Conservation (phyloP, 495 filamentous ascomycete genomes). For the Aspergillus cristatus region DNA sequence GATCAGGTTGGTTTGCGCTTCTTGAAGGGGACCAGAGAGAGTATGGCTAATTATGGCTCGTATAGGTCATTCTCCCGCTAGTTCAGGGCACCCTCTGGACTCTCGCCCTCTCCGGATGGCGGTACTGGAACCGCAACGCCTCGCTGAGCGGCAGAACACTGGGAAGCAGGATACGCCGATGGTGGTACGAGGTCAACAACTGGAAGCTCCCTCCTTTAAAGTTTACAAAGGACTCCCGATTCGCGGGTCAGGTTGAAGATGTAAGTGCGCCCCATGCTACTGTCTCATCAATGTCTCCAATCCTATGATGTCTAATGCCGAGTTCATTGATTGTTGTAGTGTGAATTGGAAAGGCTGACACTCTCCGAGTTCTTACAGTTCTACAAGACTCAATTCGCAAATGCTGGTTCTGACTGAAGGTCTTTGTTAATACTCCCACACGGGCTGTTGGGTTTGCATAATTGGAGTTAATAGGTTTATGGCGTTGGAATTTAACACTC, state of each 20-base stretch:
- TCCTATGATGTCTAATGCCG: too few relatives aligned
- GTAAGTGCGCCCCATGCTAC: conserved; percentile 35
- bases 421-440: neutral
- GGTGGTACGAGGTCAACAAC: conserved; percentile 90
- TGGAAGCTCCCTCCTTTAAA: conserved; percentile 52
- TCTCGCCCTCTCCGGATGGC: conserved; percentile 70
- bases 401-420: conserved; percentile 25
- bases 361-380: conserved; percentile 35
- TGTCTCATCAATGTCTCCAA: neutral
- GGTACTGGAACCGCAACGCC: conserved; percentile 68
- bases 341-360: conserved; percentile 17
- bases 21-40: neutral
- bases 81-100: conserved; percentile 79
- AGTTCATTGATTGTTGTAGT: neutral
- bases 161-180: conserved; percentile 64
- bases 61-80: conserved; percentile 70
- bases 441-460: conserved; percentile 2
- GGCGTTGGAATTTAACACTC: too few relatives aligned
- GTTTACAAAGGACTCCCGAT: conserved; percentile 15
- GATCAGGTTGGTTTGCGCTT: conserved; percentile 60
- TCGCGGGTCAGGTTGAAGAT: conserved; percentile 37
- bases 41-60: conserved; percentile 2
- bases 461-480: conserved; percentile 1
- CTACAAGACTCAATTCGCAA: conserved; percentile 35
- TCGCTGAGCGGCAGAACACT: conserved; percentile 58